phyloP scores from a whole-genome alignment of 164 flowering plant genomes.

The Nymphaea thermarum region DNA sequence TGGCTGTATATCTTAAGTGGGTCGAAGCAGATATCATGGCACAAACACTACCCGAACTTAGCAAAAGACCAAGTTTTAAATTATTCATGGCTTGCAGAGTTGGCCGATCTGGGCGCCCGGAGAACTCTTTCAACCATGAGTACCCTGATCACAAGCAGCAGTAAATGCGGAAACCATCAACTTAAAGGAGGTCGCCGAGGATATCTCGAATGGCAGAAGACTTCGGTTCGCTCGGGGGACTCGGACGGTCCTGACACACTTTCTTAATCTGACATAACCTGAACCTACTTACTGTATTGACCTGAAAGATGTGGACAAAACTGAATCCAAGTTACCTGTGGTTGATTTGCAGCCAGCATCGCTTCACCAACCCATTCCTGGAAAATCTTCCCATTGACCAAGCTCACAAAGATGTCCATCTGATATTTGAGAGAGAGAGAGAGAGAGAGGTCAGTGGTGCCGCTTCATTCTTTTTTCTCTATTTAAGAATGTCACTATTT shows the following conservation, averaged over 20 bases:
- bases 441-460: background rate
- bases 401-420: conserved; percentile 49
- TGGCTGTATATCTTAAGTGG: no score
- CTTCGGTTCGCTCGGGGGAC: background rate
- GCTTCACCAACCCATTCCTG: conserved; percentile 76
- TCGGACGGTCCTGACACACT: background rate
- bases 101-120: background rate
- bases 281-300: background rate
- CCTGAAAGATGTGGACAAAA: background rate
- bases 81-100: background rate
- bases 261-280: background rate
- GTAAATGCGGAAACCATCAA: background rate
- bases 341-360: conserved; percentile 50
- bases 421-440: conserved; percentile 12
- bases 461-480: background rate
- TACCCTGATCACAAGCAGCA: background rate
- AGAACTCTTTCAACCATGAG: background rate
- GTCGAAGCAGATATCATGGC: no score
- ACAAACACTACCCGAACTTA: no score
- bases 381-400: conserved; percentile 60
- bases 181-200: background rate
- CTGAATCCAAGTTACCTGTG: conserved; percentile 43
- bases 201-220: background rate
- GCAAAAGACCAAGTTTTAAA: no score
- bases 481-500: no score